These are phyloP conservation scores for Citrus reticulata DNA, from an alignment of 345 rosid genomes.

Conservation along the genomic window DNA sequence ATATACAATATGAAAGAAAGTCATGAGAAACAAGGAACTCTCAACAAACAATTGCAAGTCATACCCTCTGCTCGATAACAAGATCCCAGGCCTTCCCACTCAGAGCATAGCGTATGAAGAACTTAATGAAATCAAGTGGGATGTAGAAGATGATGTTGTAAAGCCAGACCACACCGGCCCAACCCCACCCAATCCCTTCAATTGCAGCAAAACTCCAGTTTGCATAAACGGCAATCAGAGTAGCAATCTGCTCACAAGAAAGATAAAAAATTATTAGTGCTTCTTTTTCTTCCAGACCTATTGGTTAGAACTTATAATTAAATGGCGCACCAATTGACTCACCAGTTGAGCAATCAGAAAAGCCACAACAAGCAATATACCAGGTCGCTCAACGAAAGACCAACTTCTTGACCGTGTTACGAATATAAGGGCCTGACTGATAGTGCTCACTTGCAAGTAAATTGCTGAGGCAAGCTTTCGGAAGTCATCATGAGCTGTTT, in stretches of 20 bases:
- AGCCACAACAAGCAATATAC: conserved; percentile 65
- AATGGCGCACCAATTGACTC: conserved; percentile 25
- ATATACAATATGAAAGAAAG: neutral
- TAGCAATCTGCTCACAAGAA: conserved; percentile 64
- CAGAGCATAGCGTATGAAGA: conserved; percentile 83
- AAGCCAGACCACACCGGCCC: conserved; percentile 99
- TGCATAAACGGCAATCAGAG: conserved; percentile 94
- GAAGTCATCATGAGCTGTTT: conserved; percentile 86
- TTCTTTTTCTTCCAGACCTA: neutral
- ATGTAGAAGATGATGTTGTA: conserved; percentile 80
- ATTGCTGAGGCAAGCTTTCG: conserved; percentile 95
- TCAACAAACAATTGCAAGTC: conserved; percentile 2
- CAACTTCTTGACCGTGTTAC: conserved; percentile 95
- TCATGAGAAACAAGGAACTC: neutral
- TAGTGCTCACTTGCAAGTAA: conserved; percentile 93
- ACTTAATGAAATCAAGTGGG: conserved; percentile 91
- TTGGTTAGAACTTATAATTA: neutral
- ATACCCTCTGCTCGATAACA: conserved; percentile 97
- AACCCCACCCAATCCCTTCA: conserved; percentile 99
- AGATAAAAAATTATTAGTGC: neutral
- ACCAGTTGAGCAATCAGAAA: conserved; percentile 93
- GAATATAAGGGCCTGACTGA: conserved; percentile 96
- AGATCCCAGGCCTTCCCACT: conserved; percentile 99
- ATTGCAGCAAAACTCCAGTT: conserved; percentile 94
- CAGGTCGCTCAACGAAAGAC: conserved; percentile 97